These are phyloP conservation scores for Picochlorum sp. DNA, from an alignment of 139 green algal species.

Conservation along the genomic window DNA sequence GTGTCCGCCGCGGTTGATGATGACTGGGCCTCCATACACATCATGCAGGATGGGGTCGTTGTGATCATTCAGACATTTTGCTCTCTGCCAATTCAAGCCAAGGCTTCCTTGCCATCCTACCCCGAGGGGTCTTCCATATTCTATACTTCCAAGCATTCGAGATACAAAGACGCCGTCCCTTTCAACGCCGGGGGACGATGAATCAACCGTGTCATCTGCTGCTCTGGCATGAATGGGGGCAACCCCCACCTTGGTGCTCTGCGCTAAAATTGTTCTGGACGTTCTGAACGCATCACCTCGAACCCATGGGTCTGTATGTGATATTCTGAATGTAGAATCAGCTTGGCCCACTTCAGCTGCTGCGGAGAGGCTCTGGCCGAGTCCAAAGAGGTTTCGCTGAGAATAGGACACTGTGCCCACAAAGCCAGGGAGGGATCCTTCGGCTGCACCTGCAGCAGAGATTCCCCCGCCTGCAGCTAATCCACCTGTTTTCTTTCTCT, in stretches of 20 bases:
- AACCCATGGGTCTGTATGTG: slow-evolving; percentile 90
- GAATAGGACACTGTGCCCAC: slow-evolving; percentile 76
- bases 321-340: slow-evolving; percentile 82
- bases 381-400: slow-evolving; percentile 84
- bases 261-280: slow-evolving; percentile 61
- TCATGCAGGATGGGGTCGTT: slow-evolving; percentile 52
- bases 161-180: slow-evolving; percentile 38
- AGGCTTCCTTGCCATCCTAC: slow-evolving; percentile 28
- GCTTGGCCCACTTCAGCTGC: slow-evolving; percentile 69
- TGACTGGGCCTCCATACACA: slow-evolving; percentile 74
- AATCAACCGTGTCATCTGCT: slow-evolving; percentile 30
- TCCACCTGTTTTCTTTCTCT: slow-evolving; percentile 76
- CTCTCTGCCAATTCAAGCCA: slow-evolving; percentile 34
- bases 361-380: slow-evolving; percentile 80
- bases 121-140: slow-evolving; percentile 70
- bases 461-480: slow-evolving; percentile 78
- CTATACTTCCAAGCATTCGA: slow-evolving; percentile 50
- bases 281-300: slow-evolving; percentile 77
- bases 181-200: neutral
- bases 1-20: slow-evolving; percentile 44
- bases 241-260: slow-evolving; percentile 50
- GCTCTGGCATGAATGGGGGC: slow-evolving; percentile 43
- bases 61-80: slow-evolving; percentile 64
- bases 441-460: slow-evolving; percentile 32
- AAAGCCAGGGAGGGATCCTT: slow-evolving; percentile 70